phyloP scores from a whole-genome alignment of 352 stramenopile species.

The Phytophthora citricola region DNA sequence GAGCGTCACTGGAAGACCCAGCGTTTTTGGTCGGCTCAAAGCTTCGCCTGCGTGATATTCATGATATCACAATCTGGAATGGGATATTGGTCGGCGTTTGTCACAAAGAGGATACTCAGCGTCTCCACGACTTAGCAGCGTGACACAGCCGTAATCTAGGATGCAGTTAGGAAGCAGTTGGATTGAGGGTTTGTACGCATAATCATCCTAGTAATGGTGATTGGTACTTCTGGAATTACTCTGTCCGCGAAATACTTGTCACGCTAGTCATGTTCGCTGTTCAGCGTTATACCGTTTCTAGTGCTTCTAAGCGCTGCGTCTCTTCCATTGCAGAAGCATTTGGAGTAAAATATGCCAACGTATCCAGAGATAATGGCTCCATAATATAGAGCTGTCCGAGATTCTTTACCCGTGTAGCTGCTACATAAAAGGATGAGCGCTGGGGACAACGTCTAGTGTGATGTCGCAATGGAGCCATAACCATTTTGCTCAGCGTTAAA shows the following conservation, averaged over 20 bases:
- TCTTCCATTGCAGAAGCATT: neutral
- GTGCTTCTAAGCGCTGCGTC: neutral
- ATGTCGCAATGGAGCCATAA: neutral
- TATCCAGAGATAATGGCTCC: neutral
- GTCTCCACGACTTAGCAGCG: neutral
- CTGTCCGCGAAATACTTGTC: too few relatives aligned
- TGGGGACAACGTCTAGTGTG: neutral
- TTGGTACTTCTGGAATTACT: neutral
- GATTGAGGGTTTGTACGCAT: neutral
- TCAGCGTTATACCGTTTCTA: neutral
- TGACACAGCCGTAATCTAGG: neutral
- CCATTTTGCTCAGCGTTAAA: neutral
- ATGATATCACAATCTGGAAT: neutral
- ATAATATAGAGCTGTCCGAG: neutral
- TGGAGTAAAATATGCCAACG: neutral
- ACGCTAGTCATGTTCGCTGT: too few relatives aligned
- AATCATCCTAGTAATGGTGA: neutral
- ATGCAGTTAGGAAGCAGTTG: neutral
- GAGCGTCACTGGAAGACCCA: neutral
- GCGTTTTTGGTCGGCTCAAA: neutral
- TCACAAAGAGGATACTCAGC: neutral
- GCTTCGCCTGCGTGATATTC: neutral
- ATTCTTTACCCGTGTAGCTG: neutral
- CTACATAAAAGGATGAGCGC: neutral
- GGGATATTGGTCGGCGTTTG: neutral